Conservation (phyloP, 257 asterid species). For the Ehretia macrophylla region DNA sequence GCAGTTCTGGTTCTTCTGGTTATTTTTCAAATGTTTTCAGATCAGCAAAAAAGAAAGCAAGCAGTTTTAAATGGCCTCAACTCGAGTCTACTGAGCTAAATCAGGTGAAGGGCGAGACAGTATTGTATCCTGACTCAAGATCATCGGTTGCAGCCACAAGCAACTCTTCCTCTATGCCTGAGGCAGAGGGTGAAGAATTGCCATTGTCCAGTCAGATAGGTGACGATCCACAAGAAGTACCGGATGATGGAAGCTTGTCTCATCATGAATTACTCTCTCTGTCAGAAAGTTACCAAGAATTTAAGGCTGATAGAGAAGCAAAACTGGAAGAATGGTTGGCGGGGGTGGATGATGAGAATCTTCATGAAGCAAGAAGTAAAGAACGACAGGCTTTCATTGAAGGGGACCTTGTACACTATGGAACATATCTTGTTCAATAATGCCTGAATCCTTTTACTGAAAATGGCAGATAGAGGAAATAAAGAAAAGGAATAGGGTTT, state of each 20-base stretch:
- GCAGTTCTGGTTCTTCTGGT: constrained; percentile 24
- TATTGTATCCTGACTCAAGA: constrained; percentile 18
- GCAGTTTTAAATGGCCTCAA: constrained; percentile 50
- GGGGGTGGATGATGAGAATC: constrained; percentile 15
- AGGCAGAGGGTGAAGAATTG: constrained; percentile 34
- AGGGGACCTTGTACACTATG: constrained; percentile 7
- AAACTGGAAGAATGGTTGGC: constrained; percentile 83
- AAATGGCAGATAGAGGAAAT: constrained; percentile 11
- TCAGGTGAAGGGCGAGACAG: constrained; percentile 21
- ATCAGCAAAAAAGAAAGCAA: constrained; percentile 57
- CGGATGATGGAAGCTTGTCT: constrained; percentile 35
- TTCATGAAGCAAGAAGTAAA: constrained; percentile 6
- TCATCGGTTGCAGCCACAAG: constrained; percentile 19
- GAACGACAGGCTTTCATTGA: too few relatives aligned
- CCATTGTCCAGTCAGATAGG: constrained; percentile 33
- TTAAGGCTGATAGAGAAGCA: constrained; percentile 74
- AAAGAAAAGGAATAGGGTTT: neutral
- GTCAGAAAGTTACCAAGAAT: constrained; percentile 53
- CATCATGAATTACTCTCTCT: constrained; percentile 44
- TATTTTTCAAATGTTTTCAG: constrained; percentile 60
- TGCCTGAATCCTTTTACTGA: neutral
- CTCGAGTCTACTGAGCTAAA: constrained; percentile 25
- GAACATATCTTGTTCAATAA: neutral
- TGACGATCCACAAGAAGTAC: constrained; percentile 48
- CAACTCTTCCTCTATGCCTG: constrained; percentile 19